phyloP scores from a whole-genome alignment of 2,329 filamentous ascomycete genomes.

The Biscogniauxia mediterranea region DNA sequence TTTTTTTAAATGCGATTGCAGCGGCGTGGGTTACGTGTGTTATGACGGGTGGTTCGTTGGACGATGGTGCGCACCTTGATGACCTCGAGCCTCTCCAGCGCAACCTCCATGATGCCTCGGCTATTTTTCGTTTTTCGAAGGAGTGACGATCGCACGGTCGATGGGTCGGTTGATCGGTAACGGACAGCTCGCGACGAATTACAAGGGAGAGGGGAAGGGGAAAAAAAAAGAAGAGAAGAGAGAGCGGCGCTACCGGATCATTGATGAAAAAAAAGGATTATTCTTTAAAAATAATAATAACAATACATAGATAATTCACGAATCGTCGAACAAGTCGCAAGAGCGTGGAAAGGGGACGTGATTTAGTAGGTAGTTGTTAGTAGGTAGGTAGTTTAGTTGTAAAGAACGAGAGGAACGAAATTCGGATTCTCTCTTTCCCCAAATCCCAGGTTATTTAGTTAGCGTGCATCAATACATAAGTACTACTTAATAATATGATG shows the following conservation, averaged over 20 bases:
- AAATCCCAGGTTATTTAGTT: neutral
- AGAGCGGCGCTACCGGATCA: constrained; percentile 1
- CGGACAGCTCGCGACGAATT: neutral
- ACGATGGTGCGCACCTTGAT: constrained; percentile 19
- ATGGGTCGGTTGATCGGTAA: neutral
- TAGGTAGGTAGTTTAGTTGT: neutral
- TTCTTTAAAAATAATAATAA: neutral
- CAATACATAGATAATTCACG: neutral
- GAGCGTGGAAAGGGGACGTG: neutral
- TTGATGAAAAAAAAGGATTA: neutral
- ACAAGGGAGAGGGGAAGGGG: neutral
- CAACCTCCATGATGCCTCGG: constrained; percentile 29
- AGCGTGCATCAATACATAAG: too few species aligned
- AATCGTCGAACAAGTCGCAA: neutral
- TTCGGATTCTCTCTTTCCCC: too few species aligned
- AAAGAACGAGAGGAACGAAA: neutral
- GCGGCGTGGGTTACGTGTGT: neutral
- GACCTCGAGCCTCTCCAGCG: constrained; percentile 24
- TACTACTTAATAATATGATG: too few species aligned
- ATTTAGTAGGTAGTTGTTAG: neutral
- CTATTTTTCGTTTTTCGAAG: constrained; percentile 14
- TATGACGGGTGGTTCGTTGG: neutral
- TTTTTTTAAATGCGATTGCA: neutral
- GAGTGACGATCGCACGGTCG: neutral
- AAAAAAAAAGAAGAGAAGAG: neutral